Evolutionary conservation across 352 stramenopile genomes (phyloP).

Genomic region (Phytophthora ohioensis): DNA sequence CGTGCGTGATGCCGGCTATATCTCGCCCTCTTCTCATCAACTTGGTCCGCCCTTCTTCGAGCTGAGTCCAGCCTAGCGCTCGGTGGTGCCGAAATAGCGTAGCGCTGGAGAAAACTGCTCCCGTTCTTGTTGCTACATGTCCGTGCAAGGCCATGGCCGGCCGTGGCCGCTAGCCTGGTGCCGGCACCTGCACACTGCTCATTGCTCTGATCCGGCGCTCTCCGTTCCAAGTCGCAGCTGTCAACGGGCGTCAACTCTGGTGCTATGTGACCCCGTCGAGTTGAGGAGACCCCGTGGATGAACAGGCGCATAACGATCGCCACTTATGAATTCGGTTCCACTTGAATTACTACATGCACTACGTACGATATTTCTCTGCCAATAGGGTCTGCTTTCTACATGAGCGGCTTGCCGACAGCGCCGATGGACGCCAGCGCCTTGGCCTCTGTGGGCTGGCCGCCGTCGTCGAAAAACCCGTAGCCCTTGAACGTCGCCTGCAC

Average conservation of each 20-base stretch:
- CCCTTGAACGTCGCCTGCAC: constrained; percentile 69
- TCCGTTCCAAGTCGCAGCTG: not conserved
- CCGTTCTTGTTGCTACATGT: constrained; percentile 2
- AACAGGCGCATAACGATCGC: constrained; percentile 8
- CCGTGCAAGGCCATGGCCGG: too few species aligned
- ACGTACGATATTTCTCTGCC: constrained; percentile 13
- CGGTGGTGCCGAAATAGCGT: constrained; percentile 18
- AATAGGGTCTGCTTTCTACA: constrained; percentile 18
- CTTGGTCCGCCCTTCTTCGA: constrained; percentile 15
- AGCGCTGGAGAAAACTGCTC: constrained; percentile 12
- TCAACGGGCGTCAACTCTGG: too few species aligned
- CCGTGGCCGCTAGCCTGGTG: too few species aligned
- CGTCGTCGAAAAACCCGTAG: constrained; percentile 86
- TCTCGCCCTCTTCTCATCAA: constrained; percentile 23
- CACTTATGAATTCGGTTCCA: constrained; percentile 25
- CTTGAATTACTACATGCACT: constrained; percentile 23
- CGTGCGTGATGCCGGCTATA: constrained; percentile 28
- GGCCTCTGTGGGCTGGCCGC: constrained; percentile 43
- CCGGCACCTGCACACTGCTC: not conserved
- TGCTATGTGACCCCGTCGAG: not conserved
- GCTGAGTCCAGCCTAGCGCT: constrained; percentile 18
- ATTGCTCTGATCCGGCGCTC: not conserved
- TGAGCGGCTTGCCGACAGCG: constrained; percentile 46
- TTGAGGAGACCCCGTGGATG: constrained; percentile 1
- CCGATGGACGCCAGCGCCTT: constrained; percentile 42